These are phyloP conservation scores for Nyssa sinensis DNA, from an alignment of 148 eudicot genomes.

Conservation along the genomic window DNA sequence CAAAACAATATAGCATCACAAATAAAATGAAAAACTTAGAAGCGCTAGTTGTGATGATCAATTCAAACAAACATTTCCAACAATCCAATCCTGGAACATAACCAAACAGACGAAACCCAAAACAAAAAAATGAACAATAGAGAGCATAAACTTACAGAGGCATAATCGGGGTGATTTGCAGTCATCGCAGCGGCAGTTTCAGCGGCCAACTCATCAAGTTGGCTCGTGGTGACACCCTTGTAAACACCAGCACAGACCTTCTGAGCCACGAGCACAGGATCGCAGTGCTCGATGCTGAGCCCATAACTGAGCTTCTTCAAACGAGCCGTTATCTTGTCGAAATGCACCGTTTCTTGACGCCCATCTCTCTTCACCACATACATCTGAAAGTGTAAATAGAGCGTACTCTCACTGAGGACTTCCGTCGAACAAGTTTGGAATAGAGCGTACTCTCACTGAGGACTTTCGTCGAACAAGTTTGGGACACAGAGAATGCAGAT, in stretches of 20 bases:
- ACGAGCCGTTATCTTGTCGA: conserved; percentile 84
- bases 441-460: conserved; percentile 8
- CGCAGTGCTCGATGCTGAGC: conserved; percentile 73
- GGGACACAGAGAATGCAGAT: not conserved
- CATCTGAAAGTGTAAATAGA: conserved; percentile 29
- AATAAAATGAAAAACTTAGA: too few relatives aligned
- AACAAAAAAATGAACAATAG: not conserved
- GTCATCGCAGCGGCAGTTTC: conserved; percentile 90
- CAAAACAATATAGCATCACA: too few relatives aligned
- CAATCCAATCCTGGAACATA: not conserved
- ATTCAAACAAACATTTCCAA: not conserved
- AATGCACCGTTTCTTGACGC: conserved; percentile 72
- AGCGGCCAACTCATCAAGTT: conserved; percentile 88
- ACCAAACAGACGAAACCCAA: not conserved
- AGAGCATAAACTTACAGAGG: conserved; percentile 42
- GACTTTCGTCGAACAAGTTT: conserved; percentile 36
- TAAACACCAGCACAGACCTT: conserved; percentile 89
- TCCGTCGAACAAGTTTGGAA: conserved; percentile 34
- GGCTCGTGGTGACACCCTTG: conserved; percentile 86
- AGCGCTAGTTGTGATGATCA: not conserved
- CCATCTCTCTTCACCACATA: conserved; percentile 94
- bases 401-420: conserved; percentile 20
- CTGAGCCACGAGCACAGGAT: conserved; percentile 77
- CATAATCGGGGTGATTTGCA: conserved; percentile 86
- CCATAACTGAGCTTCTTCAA: conserved; percentile 89